Conservation (phyloP, 352 stramenopile genomes). For the Bremia lactucae region DNA sequence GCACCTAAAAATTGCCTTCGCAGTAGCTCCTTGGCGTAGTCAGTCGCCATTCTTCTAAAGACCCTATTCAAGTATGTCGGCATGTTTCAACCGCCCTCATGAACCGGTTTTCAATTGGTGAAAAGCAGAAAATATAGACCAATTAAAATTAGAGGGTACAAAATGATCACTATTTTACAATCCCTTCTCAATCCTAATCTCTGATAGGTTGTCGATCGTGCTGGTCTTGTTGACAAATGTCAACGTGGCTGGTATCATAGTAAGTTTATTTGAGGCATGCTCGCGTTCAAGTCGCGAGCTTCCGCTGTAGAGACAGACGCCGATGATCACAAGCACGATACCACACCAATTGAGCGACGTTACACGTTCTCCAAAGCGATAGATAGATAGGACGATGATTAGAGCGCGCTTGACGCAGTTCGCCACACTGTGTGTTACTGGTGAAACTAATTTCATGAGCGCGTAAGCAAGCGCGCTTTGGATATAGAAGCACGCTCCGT, state of each 20-base stretch:
- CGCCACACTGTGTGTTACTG: slow-evolving; percentile 84
- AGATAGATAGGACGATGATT: slow-evolving; percentile 87
- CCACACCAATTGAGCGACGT: slow-evolving; percentile 75
- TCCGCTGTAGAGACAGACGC: slow-evolving; percentile 83
- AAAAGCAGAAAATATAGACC: slow-evolving; percentile 1
- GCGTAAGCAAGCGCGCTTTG: slow-evolving; percentile 86
- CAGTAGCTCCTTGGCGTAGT: slow-evolving; percentile 76
- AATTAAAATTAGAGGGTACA: slow-evolving; percentile 10
- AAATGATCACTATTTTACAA: slow-evolving; percentile 6
- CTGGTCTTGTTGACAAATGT: slow-evolving; percentile 35
- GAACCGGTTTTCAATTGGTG: slow-evolving; percentile 3
- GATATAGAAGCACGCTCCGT: slow-evolving; percentile 83
- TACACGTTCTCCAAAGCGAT: slow-evolving; percentile 81
- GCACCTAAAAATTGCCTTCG: slow-evolving; percentile 73
- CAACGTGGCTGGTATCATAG: slow-evolving; percentile 20
- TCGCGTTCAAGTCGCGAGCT: slow-evolving; percentile 53
- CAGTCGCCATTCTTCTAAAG: slow-evolving; percentile 27
- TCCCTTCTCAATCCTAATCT: slow-evolving; percentile 56
- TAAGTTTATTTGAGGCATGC: slow-evolving; percentile 14
- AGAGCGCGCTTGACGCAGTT: slow-evolving; percentile 87
- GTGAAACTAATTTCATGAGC: slow-evolving; percentile 87
- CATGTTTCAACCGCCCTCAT: neutral
- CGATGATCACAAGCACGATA: slow-evolving; percentile 80
- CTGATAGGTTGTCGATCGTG: slow-evolving; percentile 45
- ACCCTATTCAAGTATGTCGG: slow-evolving; percentile 6